Percentiles rank a stretch among this genome's conserved stretches.
Evolutionary conservation across 768 basidiomycete species (phyloP).

Genomic region (Paxillus involutus): DNA sequence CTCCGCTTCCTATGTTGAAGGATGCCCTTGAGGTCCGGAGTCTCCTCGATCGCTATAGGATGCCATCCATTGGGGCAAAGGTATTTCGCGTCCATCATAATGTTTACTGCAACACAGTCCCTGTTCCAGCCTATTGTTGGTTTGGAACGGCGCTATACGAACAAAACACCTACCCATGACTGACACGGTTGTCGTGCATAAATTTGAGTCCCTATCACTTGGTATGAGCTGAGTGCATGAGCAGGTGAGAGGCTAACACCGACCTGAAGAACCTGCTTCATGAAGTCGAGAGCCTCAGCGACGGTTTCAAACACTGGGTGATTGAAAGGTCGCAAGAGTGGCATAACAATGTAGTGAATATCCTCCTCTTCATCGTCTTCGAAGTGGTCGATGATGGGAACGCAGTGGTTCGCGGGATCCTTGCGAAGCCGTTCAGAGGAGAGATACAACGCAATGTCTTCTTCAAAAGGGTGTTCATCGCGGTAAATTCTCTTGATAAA

Average conservation of each 20-base stretch:
- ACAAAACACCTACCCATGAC: constrained; percentile 30
- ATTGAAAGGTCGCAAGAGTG: constrained; percentile 23
- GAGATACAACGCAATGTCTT: constrained; percentile 1
- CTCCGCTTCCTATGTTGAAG: constrained; percentile 27
- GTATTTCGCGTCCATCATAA: constrained; percentile 29
- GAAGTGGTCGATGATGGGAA: constrained; percentile 19
- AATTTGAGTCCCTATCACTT: constrained; percentile 32
- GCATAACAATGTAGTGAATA: constrained; percentile 27
- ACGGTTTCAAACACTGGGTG: constrained; percentile 20
- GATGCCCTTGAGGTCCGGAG: constrained; percentile 10
- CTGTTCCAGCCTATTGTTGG: constrained; percentile 11
- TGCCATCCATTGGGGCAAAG: constrained; percentile 31
- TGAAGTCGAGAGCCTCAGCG: constrained; percentile 29
- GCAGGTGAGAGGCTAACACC: neutral
- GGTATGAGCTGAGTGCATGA: neutral
- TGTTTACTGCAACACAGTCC: constrained; percentile 26
- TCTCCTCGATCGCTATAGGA: constrained; percentile 7
- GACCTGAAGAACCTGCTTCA: constrained; percentile 27
- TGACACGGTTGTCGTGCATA: constrained; percentile 35
- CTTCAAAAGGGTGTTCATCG: constrained; percentile 1
- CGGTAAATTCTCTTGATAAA: constrained; percentile 15
- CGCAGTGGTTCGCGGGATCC: constrained; percentile 23
- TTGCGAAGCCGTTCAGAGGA: neutral
- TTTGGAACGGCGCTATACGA: constrained; percentile 1
- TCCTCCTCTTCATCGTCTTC: constrained; percentile 7